Conservation (phyloP, 2,329 filamentous ascomycete genomes). For the Niveomyces coronatus region DNA sequence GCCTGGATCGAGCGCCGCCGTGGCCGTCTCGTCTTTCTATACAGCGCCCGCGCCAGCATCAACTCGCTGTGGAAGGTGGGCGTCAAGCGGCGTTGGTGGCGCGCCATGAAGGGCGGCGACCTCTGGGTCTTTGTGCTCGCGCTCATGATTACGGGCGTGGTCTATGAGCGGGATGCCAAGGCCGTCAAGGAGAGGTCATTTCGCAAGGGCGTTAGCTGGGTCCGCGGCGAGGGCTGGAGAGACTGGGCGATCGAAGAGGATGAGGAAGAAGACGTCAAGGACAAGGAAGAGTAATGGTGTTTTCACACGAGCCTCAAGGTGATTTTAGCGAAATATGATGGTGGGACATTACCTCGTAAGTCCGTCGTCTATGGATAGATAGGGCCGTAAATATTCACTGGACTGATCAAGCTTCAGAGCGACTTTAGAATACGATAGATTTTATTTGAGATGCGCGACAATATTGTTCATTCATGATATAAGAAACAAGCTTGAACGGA, state of each 20-base stretch:
- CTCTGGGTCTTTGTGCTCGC: conserved; percentile 73
- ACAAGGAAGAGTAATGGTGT: conserved; percentile 19
- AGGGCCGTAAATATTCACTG: too few species aligned
- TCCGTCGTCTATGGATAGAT: too few species aligned
- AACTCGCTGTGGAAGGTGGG: conserved; percentile 88
- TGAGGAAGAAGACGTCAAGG: conserved; percentile 24
- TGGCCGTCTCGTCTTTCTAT: conserved; percentile 63
- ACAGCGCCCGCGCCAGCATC: conserved; percentile 66
- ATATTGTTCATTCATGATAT: too few species aligned
- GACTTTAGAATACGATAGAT: too few species aligned
- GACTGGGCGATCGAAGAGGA: conserved; percentile 53
- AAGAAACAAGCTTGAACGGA: too few species aligned
- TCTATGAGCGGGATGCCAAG: conserved; percentile 62
- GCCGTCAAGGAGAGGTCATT: conserved; percentile 57
- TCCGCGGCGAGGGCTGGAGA: conserved; percentile 64
- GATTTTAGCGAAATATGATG: too few species aligned
- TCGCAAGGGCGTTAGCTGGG: conserved; percentile 63
- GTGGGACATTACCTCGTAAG: too few species aligned
- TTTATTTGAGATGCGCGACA: too few species aligned
- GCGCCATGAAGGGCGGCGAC: conserved; percentile 70
- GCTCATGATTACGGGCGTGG: conserved; percentile 64
- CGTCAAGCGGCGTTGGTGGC: conserved; percentile 84
- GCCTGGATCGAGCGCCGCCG: conserved; percentile 61
- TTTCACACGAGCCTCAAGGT: background rate
- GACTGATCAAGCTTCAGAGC: too few species aligned